Percentiles rank a stretch among this genome's conserved stretches.
Conservation (phyloP, 2,329 filamentous ascomycete genomes). For the Chaetomium olivaceum region DNA sequence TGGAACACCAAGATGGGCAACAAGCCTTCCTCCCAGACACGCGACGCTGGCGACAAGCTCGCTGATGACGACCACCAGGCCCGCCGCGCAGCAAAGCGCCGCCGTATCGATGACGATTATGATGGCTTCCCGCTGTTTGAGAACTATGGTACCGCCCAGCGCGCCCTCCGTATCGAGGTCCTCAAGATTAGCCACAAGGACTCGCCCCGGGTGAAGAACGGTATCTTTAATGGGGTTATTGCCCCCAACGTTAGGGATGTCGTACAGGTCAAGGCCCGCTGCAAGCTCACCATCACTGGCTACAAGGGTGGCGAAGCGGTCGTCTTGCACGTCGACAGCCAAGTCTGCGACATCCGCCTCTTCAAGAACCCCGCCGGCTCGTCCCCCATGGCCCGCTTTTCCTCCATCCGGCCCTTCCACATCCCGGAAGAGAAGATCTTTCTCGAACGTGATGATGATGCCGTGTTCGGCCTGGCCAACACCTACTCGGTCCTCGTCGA, state of each 20-base stretch:
- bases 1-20: conserved; percentile 48
- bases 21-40: conserved; percentile 44
- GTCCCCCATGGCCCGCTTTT: conserved; percentile 49
- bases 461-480: conserved; percentile 50
- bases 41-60: conserved; percentile 36
- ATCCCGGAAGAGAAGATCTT: conserved; percentile 55
- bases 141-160: conserved; percentile 34
- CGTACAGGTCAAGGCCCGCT: conserved; percentile 43
- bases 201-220: conserved; percentile 42
- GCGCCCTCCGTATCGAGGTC: conserved; percentile 54
- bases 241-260: conserved; percentile 41
- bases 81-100: conserved; percentile 51
- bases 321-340: conserved; percentile 55
- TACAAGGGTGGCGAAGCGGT: conserved; percentile 41
- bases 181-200: conserved; percentile 55
- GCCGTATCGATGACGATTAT: conserved; percentile 48
- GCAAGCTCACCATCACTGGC: conserved; percentile 46
- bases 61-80: conserved; percentile 39
- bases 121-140: conserved; percentile 37
- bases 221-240: conserved; percentile 40
- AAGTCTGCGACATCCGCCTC: conserved; percentile 54
- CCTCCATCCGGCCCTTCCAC: conserved; percentile 51
- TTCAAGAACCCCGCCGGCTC: conserved; percentile 51
- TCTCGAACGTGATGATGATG: conserved; percentile 50
- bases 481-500: conserved; percentile 54